Conservation (phyloP, 1,284 basidiomycete genomes). For the Trichosporon sp. region DNA sequence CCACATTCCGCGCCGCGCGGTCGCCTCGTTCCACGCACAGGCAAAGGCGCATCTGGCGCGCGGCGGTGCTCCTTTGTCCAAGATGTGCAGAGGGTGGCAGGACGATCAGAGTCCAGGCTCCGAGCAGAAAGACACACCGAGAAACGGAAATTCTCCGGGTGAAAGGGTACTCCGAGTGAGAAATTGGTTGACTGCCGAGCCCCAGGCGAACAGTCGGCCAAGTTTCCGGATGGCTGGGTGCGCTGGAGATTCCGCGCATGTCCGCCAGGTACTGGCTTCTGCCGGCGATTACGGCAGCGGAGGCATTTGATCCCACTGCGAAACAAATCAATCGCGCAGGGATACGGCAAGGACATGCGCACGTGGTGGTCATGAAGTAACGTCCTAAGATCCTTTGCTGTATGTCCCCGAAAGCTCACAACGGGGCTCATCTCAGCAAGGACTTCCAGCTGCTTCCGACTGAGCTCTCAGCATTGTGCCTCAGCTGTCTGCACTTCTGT, state of each 20-base stretch:
- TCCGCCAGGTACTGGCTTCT: neutral
- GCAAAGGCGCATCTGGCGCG: neutral
- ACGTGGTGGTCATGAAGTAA: too few species aligned
- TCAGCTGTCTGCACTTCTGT: neutral
- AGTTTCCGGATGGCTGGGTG: neutral
- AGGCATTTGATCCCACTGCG: neutral
- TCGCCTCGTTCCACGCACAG: neutral
- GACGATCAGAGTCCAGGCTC: neutral
- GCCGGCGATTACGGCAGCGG: neutral
- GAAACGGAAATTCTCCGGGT: too few species aligned
- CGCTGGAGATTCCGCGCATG: neutral
- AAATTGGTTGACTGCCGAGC: too few species aligned
- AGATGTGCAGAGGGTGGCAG: neutral
- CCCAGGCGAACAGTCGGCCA: neutral
- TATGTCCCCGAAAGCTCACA: too few species aligned
- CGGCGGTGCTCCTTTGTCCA: neutral
- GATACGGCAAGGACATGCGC: too few species aligned
- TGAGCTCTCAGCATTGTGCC: neutral
- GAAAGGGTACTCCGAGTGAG: too few species aligned
- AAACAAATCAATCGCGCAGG: neutral
- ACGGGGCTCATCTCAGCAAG: too few species aligned
- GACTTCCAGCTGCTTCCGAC: neutral
- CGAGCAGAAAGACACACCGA: neutral
- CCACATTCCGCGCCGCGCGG: neutral
- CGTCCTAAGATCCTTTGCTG: too few species aligned